phyloP scores from a whole-genome alignment of 2,329 filamentous ascomycete genomes.

The Colletotrichum theobromicola region DNA sequence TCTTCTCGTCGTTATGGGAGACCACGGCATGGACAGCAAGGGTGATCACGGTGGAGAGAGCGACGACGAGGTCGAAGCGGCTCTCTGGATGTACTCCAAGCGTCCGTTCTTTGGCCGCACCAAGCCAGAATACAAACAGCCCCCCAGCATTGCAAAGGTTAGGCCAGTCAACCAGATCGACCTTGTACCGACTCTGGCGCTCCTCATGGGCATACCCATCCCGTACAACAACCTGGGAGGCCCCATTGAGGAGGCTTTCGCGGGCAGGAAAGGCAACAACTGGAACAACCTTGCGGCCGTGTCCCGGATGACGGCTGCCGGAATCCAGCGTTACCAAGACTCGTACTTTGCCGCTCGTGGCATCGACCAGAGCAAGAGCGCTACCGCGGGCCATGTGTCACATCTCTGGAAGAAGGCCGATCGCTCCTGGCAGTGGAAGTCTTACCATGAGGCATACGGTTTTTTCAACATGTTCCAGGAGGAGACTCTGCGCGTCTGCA shows the following conservation, averaged over 20 bases:
- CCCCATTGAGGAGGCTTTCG: slow-evolving; percentile 94
- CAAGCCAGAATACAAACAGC: slow-evolving; percentile 59
- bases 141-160: slow-evolving; percentile 76
- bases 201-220: slow-evolving; percentile 89
- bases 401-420: slow-evolving; percentile 55
- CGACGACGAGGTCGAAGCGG: slow-evolving; percentile 92
- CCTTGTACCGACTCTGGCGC: slow-evolving; percentile 86
- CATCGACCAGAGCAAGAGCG: slow-evolving; percentile 64
- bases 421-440: slow-evolving; percentile 41
- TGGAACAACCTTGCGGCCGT: slow-evolving; percentile 81
- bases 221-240: slow-evolving; percentile 95
- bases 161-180: slow-evolving; percentile 87
- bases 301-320: slow-evolving; percentile 78
- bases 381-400: slow-evolving; percentile 38
- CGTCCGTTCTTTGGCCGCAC: slow-evolving; percentile 82
- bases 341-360: slow-evolving; percentile 80
- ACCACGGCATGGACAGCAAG: slow-evolving; percentile 97
- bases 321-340: slow-evolving; percentile 87
- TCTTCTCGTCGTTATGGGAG: slow-evolving; percentile 94
- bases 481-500: slow-evolving; percentile 80
- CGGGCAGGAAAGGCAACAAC: slow-evolving; percentile 69
- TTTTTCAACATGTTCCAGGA: slow-evolving; percentile 77
- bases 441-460: slow-evolving; percentile 51
- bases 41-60: slow-evolving; percentile 99
- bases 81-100: slow-evolving; percentile 98